Evolutionary conservation across 2,329 filamentous ascomycete species (phyloP).

Genomic region (Blastomyces gilchristii): DNA sequence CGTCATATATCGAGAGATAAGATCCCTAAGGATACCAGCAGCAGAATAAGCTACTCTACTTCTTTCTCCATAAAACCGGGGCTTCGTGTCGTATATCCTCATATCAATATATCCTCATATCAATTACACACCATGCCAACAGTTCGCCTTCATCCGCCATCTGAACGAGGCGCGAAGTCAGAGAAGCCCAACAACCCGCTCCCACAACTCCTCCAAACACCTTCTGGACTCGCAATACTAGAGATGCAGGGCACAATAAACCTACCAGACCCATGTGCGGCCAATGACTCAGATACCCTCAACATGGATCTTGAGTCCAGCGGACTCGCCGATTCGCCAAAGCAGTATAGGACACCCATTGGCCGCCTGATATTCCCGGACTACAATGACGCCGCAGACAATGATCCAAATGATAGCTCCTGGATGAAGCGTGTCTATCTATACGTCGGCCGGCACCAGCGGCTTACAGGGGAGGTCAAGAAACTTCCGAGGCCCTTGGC

Average conservation of each 20-base stretch:
- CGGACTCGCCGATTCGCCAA: conserved; percentile 11
- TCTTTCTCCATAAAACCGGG: not conserved
- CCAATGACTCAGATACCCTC: conserved; percentile 22
- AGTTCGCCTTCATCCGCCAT: conserved; percentile 29
- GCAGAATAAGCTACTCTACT: not conserved
- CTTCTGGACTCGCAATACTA: conserved; percentile 75
- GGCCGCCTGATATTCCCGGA: conserved; percentile 71
- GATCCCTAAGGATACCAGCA: not conserved
- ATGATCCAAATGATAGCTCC: conserved; percentile 39
- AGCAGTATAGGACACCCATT: conserved; percentile 43
- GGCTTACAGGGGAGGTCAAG: conserved; percentile 81
- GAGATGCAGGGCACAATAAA: conserved; percentile 91
- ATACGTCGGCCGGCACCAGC: conserved; percentile 80
- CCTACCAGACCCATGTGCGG: conserved; percentile 43
- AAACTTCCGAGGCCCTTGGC: conserved; percentile 70
- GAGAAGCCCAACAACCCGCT: conserved; percentile 45
- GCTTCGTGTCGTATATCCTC: not conserved
- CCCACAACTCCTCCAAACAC: conserved; percentile 75
- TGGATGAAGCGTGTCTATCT: conserved; percentile 91
- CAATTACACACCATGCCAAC: conserved; percentile 30
- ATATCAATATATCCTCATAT: not conserved
- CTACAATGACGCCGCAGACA: conserved; percentile 46
- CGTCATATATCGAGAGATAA: not conserved
- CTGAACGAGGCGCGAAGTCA: conserved; percentile 9
- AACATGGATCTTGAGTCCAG: conserved; percentile 11